phyloP scores from a whole-genome alignment of 2,329 filamentous ascomycete genomes.

The Stenocarpella maydis region DNA sequence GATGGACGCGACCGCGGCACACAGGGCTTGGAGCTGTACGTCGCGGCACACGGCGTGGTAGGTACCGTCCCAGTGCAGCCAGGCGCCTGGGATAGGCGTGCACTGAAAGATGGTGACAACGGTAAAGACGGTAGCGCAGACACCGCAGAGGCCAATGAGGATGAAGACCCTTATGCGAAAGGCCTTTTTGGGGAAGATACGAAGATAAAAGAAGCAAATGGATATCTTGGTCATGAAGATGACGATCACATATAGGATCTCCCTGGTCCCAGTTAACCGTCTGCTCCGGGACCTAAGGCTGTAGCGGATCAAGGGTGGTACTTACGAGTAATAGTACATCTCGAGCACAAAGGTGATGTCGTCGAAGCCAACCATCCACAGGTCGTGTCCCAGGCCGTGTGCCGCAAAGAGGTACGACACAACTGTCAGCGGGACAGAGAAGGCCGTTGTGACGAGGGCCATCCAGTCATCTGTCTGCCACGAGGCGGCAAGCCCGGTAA shows the following conservation, averaged over 20 bases:
- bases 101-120: slow-evolving; percentile 13
- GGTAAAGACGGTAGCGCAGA: background rate
- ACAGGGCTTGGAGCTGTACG: slow-evolving; percentile 35
- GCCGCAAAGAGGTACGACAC: slow-evolving; percentile 11
- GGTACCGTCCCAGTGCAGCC: slow-evolving; percentile 23
- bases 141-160: background rate
- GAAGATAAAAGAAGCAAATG: slow-evolving; percentile 22
- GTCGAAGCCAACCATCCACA: background rate
- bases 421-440: slow-evolving; percentile 21
- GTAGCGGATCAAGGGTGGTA: too few relatives aligned
- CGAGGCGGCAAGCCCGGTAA: slow-evolving; percentile 14
- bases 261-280: too few relatives aligned
- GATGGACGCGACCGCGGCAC: slow-evolving; percentile 51
- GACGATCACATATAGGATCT: slow-evolving; percentile 6
- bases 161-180: background rate
- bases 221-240: slow-evolving; percentile 23
- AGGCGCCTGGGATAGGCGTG: background rate
- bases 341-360: slow-evolving; percentile 23
- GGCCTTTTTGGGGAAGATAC: slow-evolving; percentile 12
- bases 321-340: slow-evolving; percentile 15
- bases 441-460: background rate
- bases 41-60: background rate
- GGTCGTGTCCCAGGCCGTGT: slow-evolving; percentile 7
- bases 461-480: slow-evolving; percentile 23
- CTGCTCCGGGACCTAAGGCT: too few relatives aligned